Conservation (phyloP, 2,329 filamentous ascomycete genomes). For the Calonectria ilicicola region DNA sequence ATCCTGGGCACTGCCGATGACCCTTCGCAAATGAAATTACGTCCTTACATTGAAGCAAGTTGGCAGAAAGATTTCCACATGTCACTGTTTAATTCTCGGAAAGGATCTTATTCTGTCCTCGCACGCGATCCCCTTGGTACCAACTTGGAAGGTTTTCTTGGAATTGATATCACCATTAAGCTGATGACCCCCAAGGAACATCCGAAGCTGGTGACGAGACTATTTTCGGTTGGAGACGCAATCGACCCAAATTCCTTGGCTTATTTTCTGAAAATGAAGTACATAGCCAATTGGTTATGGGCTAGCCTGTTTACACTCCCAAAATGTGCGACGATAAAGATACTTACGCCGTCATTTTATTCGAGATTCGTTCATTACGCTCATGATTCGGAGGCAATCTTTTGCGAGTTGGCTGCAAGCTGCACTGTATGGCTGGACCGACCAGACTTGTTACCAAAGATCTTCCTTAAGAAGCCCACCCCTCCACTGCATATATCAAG, state of each 20-base stretch:
- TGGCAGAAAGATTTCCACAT: slow-evolving; percentile 83
- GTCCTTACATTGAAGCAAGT: slow-evolving; percentile 56
- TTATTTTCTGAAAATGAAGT: slow-evolving; percentile 54
- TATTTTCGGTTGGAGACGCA: slow-evolving; percentile 65
- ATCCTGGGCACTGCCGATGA: slow-evolving; percentile 3
- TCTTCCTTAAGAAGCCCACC: slow-evolving; percentile 56
- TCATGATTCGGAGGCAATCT: slow-evolving; percentile 71
- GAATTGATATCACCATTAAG: slow-evolving; percentile 71
- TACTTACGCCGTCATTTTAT: slow-evolving; percentile 76
- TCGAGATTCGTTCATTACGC: slow-evolving; percentile 73
- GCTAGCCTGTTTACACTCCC: slow-evolving; percentile 75
- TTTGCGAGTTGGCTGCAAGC: slow-evolving; percentile 70
- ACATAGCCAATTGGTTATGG: slow-evolving; percentile 73
- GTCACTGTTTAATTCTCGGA: slow-evolving; percentile 77
- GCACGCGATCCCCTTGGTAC: slow-evolving; percentile 59
- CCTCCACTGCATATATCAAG: slow-evolving; percentile 49
- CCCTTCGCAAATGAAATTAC: background rate
- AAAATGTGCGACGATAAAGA: slow-evolving; percentile 64
- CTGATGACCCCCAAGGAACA: slow-evolving; percentile 70
- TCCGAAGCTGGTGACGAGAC: slow-evolving; percentile 70
- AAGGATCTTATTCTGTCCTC: slow-evolving; percentile 64
- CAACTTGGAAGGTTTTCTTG: slow-evolving; percentile 50
- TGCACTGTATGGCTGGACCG: slow-evolving; percentile 69
- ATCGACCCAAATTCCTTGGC: slow-evolving; percentile 63
- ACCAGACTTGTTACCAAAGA: slow-evolving; percentile 61